phyloP scores from a whole-genome alignment of 1,139 yeast genomes.

The Scheffersomyces stambukii region DNA sequence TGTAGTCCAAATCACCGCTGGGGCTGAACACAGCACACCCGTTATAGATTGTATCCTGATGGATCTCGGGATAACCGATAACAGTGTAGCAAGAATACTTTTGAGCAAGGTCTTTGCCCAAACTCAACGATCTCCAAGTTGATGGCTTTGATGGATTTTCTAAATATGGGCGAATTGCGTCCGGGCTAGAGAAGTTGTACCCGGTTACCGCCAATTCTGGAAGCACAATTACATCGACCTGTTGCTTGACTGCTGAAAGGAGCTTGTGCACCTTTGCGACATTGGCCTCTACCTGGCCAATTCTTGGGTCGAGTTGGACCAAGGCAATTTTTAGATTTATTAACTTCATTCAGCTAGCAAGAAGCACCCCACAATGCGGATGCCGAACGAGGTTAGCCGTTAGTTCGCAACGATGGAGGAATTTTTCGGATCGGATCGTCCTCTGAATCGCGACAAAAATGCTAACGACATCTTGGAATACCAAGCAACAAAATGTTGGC shows the following conservation, averaged over 20 bases:
- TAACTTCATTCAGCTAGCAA: too few species aligned
- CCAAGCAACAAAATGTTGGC: too few species aligned
- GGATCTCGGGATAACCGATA: conserved; percentile 75
- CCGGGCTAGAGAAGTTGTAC: conserved; percentile 56
- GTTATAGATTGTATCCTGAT: conserved; percentile 49
- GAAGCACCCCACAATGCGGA: too few species aligned
- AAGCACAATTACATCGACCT: conserved; percentile 62
- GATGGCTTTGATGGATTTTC: conserved; percentile 31
- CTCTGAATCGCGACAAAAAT: too few species aligned
- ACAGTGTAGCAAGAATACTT: conserved; percentile 62
- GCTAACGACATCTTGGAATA: too few species aligned
- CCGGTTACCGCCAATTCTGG: conserved; percentile 90
- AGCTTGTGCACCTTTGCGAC: conserved; percentile 43
- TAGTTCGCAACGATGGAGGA: too few species aligned
- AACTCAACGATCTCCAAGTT: conserved; percentile 29
- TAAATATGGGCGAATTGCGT: conserved; percentile 58
- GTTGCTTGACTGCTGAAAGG: conserved; percentile 17
- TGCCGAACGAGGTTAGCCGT: too few species aligned
- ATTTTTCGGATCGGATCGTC: too few species aligned
- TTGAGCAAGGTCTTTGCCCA: conserved; percentile 56
- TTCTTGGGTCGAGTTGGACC: conserved; percentile 62
- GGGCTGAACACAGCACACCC: conserved; percentile 66
- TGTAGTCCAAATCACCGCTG: conserved; percentile 53
- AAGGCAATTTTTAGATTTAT: conserved; percentile 51
- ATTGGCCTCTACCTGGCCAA: conserved; percentile 59